Evolutionary conservation across 2,329 filamentous ascomycete species (phyloP).

Genomic region (Apiospora aurea): DNA sequence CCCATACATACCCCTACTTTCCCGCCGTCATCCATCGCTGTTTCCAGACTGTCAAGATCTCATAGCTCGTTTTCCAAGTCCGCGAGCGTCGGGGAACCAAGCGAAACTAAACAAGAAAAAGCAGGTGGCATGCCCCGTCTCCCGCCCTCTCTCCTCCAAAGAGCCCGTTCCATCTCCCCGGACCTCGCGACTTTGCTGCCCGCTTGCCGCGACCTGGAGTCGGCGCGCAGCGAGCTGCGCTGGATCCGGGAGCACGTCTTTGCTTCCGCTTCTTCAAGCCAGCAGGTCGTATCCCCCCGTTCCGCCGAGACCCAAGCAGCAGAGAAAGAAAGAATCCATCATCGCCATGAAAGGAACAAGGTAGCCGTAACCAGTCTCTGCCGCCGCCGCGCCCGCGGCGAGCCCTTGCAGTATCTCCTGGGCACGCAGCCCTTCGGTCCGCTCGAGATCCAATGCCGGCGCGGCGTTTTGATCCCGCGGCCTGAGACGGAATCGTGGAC

Average conservation of each 20-base stretch:
- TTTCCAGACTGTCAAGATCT: not conserved
- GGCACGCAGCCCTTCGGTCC: constrained; percentile 88
- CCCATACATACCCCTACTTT: not conserved
- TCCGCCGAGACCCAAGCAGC: constrained; percentile 16
- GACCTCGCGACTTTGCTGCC: constrained; percentile 68
- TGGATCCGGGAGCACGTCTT: constrained; percentile 72
- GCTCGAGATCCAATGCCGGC: constrained; percentile 77
- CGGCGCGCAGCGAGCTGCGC: constrained; percentile 72
- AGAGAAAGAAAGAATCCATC: not conserved
- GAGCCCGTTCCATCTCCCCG: constrained; percentile 60
- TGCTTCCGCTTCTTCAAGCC: not conserved
- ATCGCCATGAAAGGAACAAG: not conserved
- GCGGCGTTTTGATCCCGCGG: constrained; percentile 86
- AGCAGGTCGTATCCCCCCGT: not conserved
- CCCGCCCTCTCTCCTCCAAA: constrained; percentile 61
- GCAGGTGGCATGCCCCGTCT: constrained; percentile 66
- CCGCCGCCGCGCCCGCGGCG: constrained; percentile 60
- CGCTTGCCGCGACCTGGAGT: constrained; percentile 67
- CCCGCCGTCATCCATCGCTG: not conserved
- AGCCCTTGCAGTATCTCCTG: constrained; percentile 88
- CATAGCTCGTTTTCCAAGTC: not conserved
- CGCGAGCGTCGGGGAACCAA: too few relatives aligned
- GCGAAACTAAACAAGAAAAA: too few relatives aligned
- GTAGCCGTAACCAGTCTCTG: constrained; percentile 51
- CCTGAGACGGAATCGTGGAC: constrained; percentile 77